Evolutionary conservation across 2,329 filamentous ascomycete genomes (phyloP), one percentile per base, ranked within the genome.

Genomic region (Lomentospora prolificans): DNA sequence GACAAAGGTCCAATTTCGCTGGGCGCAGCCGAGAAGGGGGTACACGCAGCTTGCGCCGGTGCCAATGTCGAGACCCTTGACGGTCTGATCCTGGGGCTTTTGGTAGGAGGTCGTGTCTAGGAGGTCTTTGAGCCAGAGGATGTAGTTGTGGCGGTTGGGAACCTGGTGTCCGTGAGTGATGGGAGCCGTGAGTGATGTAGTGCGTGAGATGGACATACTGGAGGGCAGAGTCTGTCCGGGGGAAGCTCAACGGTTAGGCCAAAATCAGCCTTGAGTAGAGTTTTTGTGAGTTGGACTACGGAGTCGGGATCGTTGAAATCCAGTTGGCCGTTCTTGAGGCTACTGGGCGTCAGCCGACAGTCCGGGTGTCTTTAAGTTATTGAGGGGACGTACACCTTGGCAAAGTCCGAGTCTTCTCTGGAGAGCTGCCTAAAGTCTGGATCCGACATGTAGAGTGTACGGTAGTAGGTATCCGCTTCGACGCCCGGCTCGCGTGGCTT

Each of bases 11-110:
- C 91, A 97, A 3, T 80, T 76, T 1, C 88, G 78, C 58, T 86
- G 80, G 0, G 75, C 69, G 62, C 87, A 89, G 19, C 85, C 89
- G 1, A 99, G 77, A 1, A 97, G 78, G 2, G 91, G 87, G 65
- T 97, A 99, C 62, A 99, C 95, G 63, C 86, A 86, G 62, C 89
- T 95, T 14, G 92, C 89, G 2, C 94, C 94, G 1, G 90, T 95
- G 41, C 94, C 94, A 59, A 96, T 86, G 61, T 96, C 91, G 2
- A 96, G 71, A 0, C 92, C 91, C 0, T 78, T 67, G 2, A 90
- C 74, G 17, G 7, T 10, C 44, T 76, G 70, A n/a, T 79, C 72
- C 0, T 65, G 65, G 2, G 67, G 65, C 2, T 67, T 64, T 2
- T 77, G 70, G 61, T 82, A 85, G 0, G 72, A 73, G 0, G 85